Percentiles rank a stretch among this genome's conserved stretches.
These are phyloP conservation scores for Manihot esculenta DNA, from an alignment of 441 rosid genomes.

Conservation along the genomic window DNA sequence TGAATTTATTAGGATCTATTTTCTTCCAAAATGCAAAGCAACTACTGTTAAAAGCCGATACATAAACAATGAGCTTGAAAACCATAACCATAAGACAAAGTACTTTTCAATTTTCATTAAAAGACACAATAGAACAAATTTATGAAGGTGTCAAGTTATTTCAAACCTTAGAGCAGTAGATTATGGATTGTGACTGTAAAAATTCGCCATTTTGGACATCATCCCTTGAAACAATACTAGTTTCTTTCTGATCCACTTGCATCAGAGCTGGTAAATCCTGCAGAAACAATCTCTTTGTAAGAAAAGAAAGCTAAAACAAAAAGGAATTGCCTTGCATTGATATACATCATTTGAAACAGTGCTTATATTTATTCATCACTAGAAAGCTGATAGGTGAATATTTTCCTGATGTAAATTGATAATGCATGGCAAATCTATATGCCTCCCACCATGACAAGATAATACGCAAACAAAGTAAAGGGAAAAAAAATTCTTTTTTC, in stretches of 20 bases:
- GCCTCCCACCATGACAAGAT: background rate
- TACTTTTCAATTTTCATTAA: background rate
- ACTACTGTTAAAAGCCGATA: background rate
- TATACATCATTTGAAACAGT: background rate
- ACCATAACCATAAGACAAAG: background rate
- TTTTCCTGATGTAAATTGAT: background rate
- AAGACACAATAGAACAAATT: conserved; percentile 4
- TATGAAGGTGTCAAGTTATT: conserved; percentile 1
- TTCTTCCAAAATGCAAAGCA: background rate
- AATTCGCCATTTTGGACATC: conserved; percentile 45
- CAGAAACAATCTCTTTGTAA: conserved; percentile 5
- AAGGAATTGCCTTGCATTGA: conserved; percentile 8
- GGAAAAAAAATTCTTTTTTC: no score
- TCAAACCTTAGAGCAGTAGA: conserved; percentile 47
- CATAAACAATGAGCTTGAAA: background rate
- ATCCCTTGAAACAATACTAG: conserved; percentile 24
- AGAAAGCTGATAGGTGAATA: background rate
- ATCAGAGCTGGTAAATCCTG: conserved; percentile 36
- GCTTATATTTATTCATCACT: background rate
- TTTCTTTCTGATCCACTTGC: conserved; percentile 38
- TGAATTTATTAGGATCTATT: background rate
- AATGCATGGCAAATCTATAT: background rate
- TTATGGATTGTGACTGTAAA: conserved; percentile 35
- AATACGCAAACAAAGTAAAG: background rate
- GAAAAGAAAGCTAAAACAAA: conserved; percentile 28